Percentiles rank a stretch among this genome's conserved stretches.
phyloP scores from a whole-genome alignment of 2,329 filamentous ascomycete genomes.

The Shiraia bambusicola region DNA sequence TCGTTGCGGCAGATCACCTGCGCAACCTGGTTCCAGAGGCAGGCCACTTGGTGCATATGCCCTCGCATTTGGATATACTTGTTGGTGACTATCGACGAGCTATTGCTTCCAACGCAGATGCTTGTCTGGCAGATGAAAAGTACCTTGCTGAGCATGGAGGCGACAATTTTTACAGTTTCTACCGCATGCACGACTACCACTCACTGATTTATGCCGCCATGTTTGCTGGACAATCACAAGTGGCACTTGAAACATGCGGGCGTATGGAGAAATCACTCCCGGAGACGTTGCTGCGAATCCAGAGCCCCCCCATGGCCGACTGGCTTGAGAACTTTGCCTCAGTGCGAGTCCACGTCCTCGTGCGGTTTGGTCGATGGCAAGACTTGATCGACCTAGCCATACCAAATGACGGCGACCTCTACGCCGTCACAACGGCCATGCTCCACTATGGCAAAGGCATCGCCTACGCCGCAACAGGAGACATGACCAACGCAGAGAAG shows the following conservation, averaged over 20 bases:
- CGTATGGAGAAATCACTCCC: slow-evolving; percentile 64
- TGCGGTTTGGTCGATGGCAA: slow-evolving; percentile 73
- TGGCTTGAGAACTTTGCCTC: slow-evolving; percentile 73
- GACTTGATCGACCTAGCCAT: slow-evolving; percentile 61
- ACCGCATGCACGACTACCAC: slow-evolving; percentile 73
- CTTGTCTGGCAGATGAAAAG: slow-evolving; percentile 67
- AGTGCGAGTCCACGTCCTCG: slow-evolving; percentile 67
- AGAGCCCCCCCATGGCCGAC: slow-evolving; percentile 74
- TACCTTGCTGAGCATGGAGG: slow-evolving; percentile 62
- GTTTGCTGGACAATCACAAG: slow-evolving; percentile 67
- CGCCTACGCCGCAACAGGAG: slow-evolving; percentile 61
- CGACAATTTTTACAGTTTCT: slow-evolving; percentile 74
- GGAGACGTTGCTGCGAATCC: slow-evolving; percentile 62
- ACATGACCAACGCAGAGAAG: slow-evolving; percentile 56
- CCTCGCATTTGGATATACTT: slow-evolving; percentile 72
- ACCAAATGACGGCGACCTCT: slow-evolving; percentile 61
- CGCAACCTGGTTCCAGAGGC: slow-evolving; percentile 67
- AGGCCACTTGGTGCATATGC: slow-evolving; percentile 75
- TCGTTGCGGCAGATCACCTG: slow-evolving; percentile 62
- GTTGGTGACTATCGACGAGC: slow-evolving; percentile 70
- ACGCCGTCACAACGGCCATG: slow-evolving; percentile 70
- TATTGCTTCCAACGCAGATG: slow-evolving; percentile 66
- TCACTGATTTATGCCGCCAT: slow-evolving; percentile 76
- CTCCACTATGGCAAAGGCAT: slow-evolving; percentile 68
- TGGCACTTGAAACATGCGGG: slow-evolving; percentile 62